phyloP scores from a whole-genome alignment of 2,329 filamentous ascomycete species.

The Lomentospora prolificans region DNA sequence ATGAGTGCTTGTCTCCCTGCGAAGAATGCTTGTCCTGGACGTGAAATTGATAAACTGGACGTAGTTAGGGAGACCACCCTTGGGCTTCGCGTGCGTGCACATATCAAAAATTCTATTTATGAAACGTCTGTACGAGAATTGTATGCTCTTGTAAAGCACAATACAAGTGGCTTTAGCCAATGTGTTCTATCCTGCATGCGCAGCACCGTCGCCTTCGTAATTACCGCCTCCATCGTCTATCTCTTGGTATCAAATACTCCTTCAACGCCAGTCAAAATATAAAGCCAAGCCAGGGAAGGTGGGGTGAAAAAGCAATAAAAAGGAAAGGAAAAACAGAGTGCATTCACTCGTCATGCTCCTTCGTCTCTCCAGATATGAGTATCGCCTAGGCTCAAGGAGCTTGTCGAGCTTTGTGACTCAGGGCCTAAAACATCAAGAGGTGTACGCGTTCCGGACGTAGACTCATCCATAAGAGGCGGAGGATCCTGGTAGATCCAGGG shows the following conservation, averaged over 20 bases:
- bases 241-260: neutral
- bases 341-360: neutral
- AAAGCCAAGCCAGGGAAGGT: too few relatives aligned
- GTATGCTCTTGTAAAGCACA: neutral
- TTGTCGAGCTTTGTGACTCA: conserved; percentile 4
- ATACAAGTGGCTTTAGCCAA: neutral
- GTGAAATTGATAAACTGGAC: too few relatives aligned
- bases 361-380: conserved; percentile 7
- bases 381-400: conserved; percentile 7
- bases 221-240: neutral
- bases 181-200: neutral
- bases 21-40: too few relatives aligned
- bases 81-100: too few relatives aligned
- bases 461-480: conserved; percentile 24
- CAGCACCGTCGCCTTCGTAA: neutral
- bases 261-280: neutral
- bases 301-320: neutral
- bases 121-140: too few relatives aligned
- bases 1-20: too few relatives aligned
- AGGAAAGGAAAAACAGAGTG: neutral
- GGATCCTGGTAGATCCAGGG: conserved; percentile 58
- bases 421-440: conserved; percentile 5
- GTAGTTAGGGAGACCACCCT: too few relatives aligned
- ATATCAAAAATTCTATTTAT: too few relatives aligned
- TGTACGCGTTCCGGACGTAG: conserved; percentile 9